Evolutionary conservation across 805 yeast genomes (phyloP).

Genomic region (Ogataea degrootiae): DNA sequence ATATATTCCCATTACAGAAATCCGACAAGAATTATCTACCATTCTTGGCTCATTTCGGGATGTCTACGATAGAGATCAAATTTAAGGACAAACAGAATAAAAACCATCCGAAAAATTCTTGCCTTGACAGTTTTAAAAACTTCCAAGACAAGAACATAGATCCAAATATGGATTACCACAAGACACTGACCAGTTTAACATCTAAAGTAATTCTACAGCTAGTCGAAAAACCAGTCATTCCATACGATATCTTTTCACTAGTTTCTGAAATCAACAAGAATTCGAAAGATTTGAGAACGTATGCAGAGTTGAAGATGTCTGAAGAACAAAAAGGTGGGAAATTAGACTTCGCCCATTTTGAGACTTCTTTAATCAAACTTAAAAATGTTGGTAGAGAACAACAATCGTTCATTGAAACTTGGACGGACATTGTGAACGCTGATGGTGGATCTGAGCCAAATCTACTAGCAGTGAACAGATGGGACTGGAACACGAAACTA

Average conservation of each 20-base stretch:
- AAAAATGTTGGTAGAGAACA: slow-evolving; percentile 41
- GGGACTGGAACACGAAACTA: slow-evolving; percentile 77
- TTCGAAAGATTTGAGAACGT: slow-evolving; percentile 42
- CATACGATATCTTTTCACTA: slow-evolving; percentile 51
- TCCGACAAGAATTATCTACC: slow-evolving; percentile 65
- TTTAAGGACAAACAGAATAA: slow-evolving; percentile 28
- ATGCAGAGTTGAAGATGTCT: slow-evolving; percentile 20
- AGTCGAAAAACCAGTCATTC: slow-evolving; percentile 75
- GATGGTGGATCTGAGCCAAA: slow-evolving; percentile 69
- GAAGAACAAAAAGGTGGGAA: slow-evolving; percentile 3
- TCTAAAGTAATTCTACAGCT: slow-evolving; percentile 50
- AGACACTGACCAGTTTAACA: slow-evolving; percentile 50
- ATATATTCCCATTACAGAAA: slow-evolving; percentile 12
- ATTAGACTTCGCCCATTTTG: slow-evolving; percentile 26
- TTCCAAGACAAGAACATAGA: slow-evolving; percentile 47
- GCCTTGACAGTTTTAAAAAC: slow-evolving; percentile 60
- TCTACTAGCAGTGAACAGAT: slow-evolving; percentile 61
- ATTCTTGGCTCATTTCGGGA: slow-evolving; percentile 55
- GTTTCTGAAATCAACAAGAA: slow-evolving; percentile 40
- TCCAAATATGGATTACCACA: slow-evolving; percentile 50
- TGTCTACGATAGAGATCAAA: slow-evolving; percentile 63
- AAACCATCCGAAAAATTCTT: slow-evolving; percentile 46
- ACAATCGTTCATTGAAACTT: slow-evolving; percentile 53
- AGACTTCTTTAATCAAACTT: slow-evolving; percentile 33
- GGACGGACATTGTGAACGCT: slow-evolving; percentile 52